These are phyloP conservation scores for Tricholoma furcatifolium DNA, from an alignment of 768 basidiomycete genomes.

Conservation along the genomic window DNA sequence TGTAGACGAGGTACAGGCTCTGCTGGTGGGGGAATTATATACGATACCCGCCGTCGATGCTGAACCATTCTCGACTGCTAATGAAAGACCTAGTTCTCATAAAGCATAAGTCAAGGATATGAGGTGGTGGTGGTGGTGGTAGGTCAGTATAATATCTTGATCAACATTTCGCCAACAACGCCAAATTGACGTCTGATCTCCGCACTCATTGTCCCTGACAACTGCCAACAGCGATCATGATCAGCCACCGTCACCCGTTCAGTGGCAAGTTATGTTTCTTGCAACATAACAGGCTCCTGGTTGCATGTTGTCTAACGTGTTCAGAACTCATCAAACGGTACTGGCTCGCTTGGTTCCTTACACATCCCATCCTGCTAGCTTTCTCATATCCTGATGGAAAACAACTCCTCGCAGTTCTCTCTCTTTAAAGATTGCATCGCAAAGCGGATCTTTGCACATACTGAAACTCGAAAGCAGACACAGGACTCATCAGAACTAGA, in stretches of 20 bases:
- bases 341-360: too few relatives aligned
- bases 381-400: neutral
- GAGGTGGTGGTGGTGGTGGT: neutral
- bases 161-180: neutral
- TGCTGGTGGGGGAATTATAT: constrained; percentile 76
- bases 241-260: too few relatives aligned
- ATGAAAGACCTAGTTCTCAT: neutral
- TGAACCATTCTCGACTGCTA: constrained; percentile 34
- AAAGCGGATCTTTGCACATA: constrained; percentile 33
- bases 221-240: too few relatives aligned
- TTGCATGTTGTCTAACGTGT: too few relatives aligned
- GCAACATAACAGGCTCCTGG: too few relatives aligned
- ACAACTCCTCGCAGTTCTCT: constrained; percentile 8
- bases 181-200: neutral
- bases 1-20: constrained; percentile 62
- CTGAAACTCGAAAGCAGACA: constrained; percentile 16
- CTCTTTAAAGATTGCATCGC: constrained; percentile 48
- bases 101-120: neutral
- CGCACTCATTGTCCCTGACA: neutral
- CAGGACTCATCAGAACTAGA: constrained; percentile 35
- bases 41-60: constrained; percentile 74
- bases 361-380: too few relatives aligned
- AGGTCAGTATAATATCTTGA: neutral
- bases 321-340: too few relatives aligned
- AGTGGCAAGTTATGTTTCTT: too few relatives aligned